phyloP scores from a whole-genome alignment of 2,329 filamentous ascomycete species.

The Phaeophleospora eucalypticola region DNA sequence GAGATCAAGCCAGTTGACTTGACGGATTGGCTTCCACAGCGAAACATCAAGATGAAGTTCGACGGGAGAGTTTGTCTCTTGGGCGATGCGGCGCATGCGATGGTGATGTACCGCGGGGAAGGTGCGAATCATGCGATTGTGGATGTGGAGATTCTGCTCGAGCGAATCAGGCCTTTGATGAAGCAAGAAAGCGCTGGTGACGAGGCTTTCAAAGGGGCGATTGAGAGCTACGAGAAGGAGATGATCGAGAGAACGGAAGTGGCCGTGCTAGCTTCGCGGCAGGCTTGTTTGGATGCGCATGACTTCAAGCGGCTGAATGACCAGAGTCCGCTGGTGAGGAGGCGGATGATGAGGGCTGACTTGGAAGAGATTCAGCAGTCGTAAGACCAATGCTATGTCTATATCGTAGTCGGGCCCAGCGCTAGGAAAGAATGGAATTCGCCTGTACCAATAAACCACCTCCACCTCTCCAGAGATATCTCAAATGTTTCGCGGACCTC shows the following conservation, averaged over 20 bases:
- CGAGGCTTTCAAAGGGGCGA: constrained; percentile 7
- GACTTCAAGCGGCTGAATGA: constrained; percentile 14
- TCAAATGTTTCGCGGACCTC: not conserved
- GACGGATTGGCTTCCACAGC: constrained; percentile 12
- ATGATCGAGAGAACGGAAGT: constrained; percentile 15
- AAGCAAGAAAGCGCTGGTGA: not conserved
- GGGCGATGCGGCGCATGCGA: constrained; percentile 40
- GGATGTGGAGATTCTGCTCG: constrained; percentile 15
- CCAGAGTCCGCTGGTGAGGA: constrained; percentile 16
- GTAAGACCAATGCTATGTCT: no score
- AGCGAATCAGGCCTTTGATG: constrained; percentile 10
- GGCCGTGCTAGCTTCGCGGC: constrained; percentile 20
- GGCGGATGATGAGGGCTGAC: constrained; percentile 13
- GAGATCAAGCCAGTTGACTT: constrained; percentile 18
- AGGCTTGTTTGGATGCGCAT: constrained; percentile 23
- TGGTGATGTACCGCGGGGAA: constrained; percentile 29
- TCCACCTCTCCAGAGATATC: no score
- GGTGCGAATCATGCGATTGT: constrained; percentile 21
- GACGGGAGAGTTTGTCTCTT: constrained; percentile 35
- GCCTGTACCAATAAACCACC: no score
- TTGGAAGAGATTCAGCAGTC: constrained; percentile 2
- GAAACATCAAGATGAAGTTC: not conserved
- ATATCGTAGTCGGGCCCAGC: no score
- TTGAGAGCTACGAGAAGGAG: constrained; percentile 15
- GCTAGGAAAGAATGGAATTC: no score